A percentile compares a stretch with the other conserved stretches of the same genome.
These are phyloP conservation scores for Coniophora puteana DNA, from an alignment of 1,284 basidiomycete genomes.

Conservation along the genomic window DNA sequence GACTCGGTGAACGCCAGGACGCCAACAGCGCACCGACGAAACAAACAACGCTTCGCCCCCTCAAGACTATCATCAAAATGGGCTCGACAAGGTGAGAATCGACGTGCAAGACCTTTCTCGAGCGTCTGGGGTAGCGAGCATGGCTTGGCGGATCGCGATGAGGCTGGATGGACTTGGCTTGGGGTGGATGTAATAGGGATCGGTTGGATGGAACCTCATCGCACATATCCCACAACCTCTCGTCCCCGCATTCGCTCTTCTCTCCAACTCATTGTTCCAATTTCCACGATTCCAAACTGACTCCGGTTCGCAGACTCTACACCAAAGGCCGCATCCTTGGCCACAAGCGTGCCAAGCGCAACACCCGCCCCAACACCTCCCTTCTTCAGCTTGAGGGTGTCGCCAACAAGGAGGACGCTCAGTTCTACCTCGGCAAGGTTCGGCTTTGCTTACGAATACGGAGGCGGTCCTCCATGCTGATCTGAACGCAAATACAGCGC, in stretches of 20 bases:
- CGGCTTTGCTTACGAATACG: conserved; percentile 20
- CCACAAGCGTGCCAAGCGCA: conserved; percentile 98
- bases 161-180: conserved; percentile 30
- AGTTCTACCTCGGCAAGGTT: conserved; percentile 99
- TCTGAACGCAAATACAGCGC: conserved; percentile 51
- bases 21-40: conserved; percentile 18
- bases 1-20: conserved; percentile 7
- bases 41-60: conserved; percentile 38
- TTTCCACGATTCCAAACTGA: background rate
- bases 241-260: too few species aligned
- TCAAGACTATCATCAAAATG: conserved; percentile 60
- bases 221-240: too few species aligned
- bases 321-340: conserved; percentile 95
- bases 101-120: conserved; percentile 9
- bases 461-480: background rate
- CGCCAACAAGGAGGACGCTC: conserved; percentile 88
- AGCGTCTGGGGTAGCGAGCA: conserved; percentile 11
- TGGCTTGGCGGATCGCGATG: background rate
- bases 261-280: conserved; percentile 4
- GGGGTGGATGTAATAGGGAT: conserved; percentile 15
- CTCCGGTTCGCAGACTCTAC: conserved; percentile 72
- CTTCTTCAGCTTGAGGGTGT: conserved; percentile 98
- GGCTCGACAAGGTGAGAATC: conserved; percentile 71
- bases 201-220: conserved; percentile 16
- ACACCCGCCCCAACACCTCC: conserved; percentile 92